phyloP scores from a whole-genome alignment of 441 rosid genomes.

The Arabidopsis lyrata region DNA sequence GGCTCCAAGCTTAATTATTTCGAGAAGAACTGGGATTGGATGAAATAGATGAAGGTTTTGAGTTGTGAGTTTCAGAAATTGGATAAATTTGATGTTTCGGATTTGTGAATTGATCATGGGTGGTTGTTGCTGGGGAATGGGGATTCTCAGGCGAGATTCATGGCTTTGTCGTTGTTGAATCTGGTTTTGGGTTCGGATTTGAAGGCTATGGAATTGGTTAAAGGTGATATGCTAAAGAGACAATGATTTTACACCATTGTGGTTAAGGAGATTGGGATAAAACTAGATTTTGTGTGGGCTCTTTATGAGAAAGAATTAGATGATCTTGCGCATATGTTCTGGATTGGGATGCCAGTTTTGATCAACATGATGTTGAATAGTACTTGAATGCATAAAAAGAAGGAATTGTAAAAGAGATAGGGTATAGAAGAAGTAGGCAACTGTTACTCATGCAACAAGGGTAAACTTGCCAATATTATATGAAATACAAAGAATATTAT shows the following conservation, averaged over 20 bases:
- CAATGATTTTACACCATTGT: constrained; percentile 66
- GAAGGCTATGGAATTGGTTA: constrained; percentile 54
- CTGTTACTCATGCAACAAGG: too few relatives aligned
- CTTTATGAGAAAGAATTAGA: constrained; percentile 75
- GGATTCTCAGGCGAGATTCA: constrained; percentile 85
- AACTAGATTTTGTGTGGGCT: constrained; percentile 88
- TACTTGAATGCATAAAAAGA: constrained; percentile 85
- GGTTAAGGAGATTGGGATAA: constrained; percentile 72
- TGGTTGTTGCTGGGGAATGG: constrained; percentile 73
- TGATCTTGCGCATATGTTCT: constrained; percentile 70
- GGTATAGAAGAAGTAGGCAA: not conserved
- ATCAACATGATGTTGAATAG: constrained; percentile 85
- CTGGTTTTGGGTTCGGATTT: constrained; percentile 65
- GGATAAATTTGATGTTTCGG: constrained; percentile 60
- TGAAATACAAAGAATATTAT: too few relatives aligned
- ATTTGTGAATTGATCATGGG: constrained; percentile 90
- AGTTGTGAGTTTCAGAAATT: constrained; percentile 74
- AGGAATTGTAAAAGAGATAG: constrained; percentile 40
- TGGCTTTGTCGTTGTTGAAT: constrained; percentile 65
- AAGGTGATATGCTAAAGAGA: constrained; percentile 71
- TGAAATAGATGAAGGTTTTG: constrained; percentile 52
- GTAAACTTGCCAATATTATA: too few relatives aligned
- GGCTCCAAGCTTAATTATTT: constrained; percentile 48
- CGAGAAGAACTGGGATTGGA: constrained; percentile 79
- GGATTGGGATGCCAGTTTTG: constrained; percentile 95